These are phyloP conservation scores for Blastobotrys attinorum DNA, from an alignment of 805 yeast genomes.

Conservation along the genomic window DNA sequence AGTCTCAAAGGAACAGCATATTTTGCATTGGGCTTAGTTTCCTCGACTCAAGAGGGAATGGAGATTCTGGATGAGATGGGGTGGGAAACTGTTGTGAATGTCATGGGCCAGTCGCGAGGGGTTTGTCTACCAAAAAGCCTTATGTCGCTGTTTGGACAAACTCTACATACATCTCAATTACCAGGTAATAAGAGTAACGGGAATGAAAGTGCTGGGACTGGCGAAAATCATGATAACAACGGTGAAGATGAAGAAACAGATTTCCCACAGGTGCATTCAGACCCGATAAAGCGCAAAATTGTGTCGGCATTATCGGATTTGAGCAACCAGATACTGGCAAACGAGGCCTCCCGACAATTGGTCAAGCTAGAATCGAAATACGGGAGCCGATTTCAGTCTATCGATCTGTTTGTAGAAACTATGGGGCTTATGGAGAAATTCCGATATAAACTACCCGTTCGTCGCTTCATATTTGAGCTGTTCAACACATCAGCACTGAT, in stretches of 20 bases:
- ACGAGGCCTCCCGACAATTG: slow-evolving; percentile 51
- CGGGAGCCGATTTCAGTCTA: slow-evolving; percentile 48
- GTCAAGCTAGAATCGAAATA: slow-evolving; percentile 42
- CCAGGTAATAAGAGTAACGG: neutral
- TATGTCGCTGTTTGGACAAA: neutral
- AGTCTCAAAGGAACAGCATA: slow-evolving; percentile 71
- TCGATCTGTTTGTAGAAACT: slow-evolving; percentile 46
- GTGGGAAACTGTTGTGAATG: slow-evolving; percentile 53
- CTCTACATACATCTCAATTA: neutral
- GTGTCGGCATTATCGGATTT: slow-evolving; percentile 40
- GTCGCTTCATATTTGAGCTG: slow-evolving; percentile 60
- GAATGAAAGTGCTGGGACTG: neutral
- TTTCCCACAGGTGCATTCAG: slow-evolving; percentile 16
- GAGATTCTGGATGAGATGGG: slow-evolving; percentile 76
- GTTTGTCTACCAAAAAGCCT: slow-evolving; percentile 34
- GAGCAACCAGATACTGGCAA: slow-evolving; percentile 46
- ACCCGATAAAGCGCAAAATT: slow-evolving; percentile 18
- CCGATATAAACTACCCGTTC: slow-evolving; percentile 52
- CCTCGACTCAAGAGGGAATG: slow-evolving; percentile 68
- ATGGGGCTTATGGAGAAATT: slow-evolving; percentile 46
- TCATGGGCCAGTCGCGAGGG: slow-evolving; percentile 34
- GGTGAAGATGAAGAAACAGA: slow-evolving; percentile 11
- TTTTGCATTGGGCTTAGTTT: slow-evolving; percentile 65
- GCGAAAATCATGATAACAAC: neutral
- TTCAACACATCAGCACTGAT: slow-evolving; percentile 47